Evolutionary conservation across 208 protist genomes (phyloP).

Genomic region (Leishmania gerbilli): DNA sequence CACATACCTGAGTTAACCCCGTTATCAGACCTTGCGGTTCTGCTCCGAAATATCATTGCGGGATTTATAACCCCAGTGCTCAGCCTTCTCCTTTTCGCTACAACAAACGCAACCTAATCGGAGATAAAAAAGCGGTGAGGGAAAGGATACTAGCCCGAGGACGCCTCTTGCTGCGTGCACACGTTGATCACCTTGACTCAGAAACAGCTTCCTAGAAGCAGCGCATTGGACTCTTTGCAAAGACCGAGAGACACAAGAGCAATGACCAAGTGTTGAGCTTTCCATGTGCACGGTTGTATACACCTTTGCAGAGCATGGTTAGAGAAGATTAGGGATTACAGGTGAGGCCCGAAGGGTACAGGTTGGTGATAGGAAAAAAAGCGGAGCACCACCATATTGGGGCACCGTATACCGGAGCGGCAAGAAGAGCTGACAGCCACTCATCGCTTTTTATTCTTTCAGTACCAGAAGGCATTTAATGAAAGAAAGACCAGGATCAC

Average conservation of each 20-base stretch:
- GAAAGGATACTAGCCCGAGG: neutral
- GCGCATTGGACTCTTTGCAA: neutral
- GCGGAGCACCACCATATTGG: neutral
- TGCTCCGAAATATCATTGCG: neutral
- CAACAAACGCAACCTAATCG: neutral
- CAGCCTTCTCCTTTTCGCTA: neutral
- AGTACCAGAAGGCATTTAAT: neutral
- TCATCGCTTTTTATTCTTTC: neutral
- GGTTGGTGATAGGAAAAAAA: neutral
- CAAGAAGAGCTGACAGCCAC: neutral
- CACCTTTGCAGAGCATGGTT: neutral
- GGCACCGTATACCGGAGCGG: neutral
- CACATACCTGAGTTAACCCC: neutral
- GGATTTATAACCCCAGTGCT: neutral
- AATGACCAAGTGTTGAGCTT: neutral
- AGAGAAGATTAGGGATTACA: neutral
- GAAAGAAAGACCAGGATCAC: neutral
- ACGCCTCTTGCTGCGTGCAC: neutral
- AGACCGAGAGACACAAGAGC: neutral
- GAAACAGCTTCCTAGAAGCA: neutral
- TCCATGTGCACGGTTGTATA: neutral
- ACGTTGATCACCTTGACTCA: neutral
- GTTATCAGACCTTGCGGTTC: neutral
- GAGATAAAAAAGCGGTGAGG: neutral
- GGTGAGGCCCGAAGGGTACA: neutral